phyloP scores from a whole-genome alignment of 257 asterid species.

The Gentiana macrophylla region DNA sequence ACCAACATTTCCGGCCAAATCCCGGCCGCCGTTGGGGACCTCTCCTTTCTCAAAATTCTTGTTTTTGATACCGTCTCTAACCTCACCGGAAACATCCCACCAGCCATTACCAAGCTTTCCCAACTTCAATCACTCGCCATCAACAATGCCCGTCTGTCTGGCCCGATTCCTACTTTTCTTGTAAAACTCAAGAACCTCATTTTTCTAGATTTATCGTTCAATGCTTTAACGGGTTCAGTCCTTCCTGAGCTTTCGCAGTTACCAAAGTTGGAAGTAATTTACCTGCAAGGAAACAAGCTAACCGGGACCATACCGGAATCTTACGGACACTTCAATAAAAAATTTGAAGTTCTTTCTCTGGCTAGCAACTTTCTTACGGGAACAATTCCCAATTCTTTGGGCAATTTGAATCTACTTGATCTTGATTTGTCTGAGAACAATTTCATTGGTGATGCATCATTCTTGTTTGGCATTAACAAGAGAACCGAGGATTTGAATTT shows the following conservation, averaged over 20 bases:
- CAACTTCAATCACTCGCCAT: slow-evolving; percentile 12
- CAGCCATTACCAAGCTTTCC: slow-evolving; percentile 28
- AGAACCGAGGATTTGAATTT: no score
- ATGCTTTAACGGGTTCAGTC: slow-evolving; percentile 32
- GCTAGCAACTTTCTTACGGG: slow-evolving; percentile 44
- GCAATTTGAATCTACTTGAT: slow-evolving; percentile 10
- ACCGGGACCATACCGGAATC: slow-evolving; percentile 40
- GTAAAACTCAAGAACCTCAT: slow-evolving; percentile 19
- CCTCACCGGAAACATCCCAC: slow-evolving; percentile 39
- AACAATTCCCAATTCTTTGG: slow-evolving; percentile 31
- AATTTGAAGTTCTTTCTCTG: slow-evolving; percentile 26
- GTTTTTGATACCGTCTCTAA: slow-evolving; percentile 16
- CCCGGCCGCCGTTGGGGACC: slow-evolving; percentile 36
- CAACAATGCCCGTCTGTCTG: slow-evolving; percentile 8
- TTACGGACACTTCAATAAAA: slow-evolving; percentile 26
- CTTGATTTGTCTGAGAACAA: no score
- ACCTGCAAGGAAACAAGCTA: slow-evolving; percentile 37
- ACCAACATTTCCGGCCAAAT: slow-evolving; percentile 37
- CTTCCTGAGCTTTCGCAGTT: slow-evolving; percentile 31
- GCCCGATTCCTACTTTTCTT: slow-evolving; percentile 32
- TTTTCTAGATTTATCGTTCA: slow-evolving; percentile 28
- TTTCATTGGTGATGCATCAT: no score
- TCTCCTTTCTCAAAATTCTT: slow-evolving; percentile 24
- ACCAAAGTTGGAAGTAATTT: slow-evolving; percentile 19
- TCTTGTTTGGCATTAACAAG: no score